These are phyloP conservation scores for Danielia reshetovae DNA, from an alignment of 805 yeast genomes.

Conservation along the genomic window DNA sequence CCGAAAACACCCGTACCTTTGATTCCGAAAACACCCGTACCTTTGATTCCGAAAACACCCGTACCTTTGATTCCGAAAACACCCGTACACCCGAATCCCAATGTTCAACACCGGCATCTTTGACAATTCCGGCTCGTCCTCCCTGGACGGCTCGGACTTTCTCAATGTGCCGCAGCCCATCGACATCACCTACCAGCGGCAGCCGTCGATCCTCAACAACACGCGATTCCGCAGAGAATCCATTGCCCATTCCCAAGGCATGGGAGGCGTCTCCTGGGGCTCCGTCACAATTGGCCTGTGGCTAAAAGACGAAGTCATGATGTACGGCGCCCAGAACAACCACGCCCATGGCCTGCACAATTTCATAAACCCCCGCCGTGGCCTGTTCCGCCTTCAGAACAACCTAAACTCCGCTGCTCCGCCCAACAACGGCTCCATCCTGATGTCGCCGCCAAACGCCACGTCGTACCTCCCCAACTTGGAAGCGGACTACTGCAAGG, in stretches of 20 bases:
- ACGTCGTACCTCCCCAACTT: slow-evolving; percentile 85
- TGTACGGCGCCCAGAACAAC: slow-evolving; percentile 29
- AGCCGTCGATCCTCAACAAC: slow-evolving; percentile 37
- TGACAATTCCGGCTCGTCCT: slow-evolving; percentile 25
- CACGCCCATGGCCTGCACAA: slow-evolving; percentile 16
- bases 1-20: too few relatives aligned
- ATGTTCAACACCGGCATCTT: slow-evolving; percentile 44
- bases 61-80: too few relatives aligned
- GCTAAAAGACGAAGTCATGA: slow-evolving; percentile 89
- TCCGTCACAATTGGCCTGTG: slow-evolving; percentile 92
- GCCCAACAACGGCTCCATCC: slow-evolving; percentile 14
- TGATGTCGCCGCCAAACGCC: slow-evolving; percentile 59
- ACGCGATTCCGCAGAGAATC: slow-evolving; percentile 73
- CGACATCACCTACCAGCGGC: slow-evolving; percentile 41
- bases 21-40: too few relatives aligned
- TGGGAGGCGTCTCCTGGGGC: slow-evolving; percentile 98
- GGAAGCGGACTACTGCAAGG: slow-evolving; percentile 95
- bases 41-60: too few relatives aligned
- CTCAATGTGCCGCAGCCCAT: slow-evolving; percentile 38
- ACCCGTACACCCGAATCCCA: not conserved
- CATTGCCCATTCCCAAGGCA: slow-evolving; percentile 93
- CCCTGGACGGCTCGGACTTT: slow-evolving; percentile 20
- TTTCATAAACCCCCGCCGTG: slow-evolving; percentile 34
- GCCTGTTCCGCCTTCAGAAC: slow-evolving; percentile 29
- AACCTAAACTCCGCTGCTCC: slow-evolving; percentile 12